These are phyloP conservation scores for Chenopodium formosanum DNA, from an alignment of 148 eudicot species.

Conservation along the genomic window DNA sequence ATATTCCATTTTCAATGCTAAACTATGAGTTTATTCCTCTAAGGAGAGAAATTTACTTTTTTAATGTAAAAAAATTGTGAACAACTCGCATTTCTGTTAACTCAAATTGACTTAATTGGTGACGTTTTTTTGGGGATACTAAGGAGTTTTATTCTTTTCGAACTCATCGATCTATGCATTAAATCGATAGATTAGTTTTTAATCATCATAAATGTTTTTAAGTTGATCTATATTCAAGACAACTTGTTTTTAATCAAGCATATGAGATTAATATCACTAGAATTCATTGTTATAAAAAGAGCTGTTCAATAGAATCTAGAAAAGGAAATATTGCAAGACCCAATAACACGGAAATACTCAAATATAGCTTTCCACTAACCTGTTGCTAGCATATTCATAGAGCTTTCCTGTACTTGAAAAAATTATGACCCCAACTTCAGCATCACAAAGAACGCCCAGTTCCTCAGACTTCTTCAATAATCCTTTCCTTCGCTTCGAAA, in stretches of 20 bases:
- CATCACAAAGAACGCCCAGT: constrained; percentile 57
- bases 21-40: too few species aligned
- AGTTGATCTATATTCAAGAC: background rate
- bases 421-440: constrained; percentile 56
- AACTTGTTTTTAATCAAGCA: background rate
- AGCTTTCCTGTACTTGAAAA: constrained; percentile 62
- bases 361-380: constrained; percentile 28
- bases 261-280: background rate
- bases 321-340: background rate
- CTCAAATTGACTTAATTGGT: too few species aligned
- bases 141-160: background rate
- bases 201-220: background rate
- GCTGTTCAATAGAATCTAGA: background rate
- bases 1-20: too few species aligned
- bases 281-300: background rate
- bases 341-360: background rate
- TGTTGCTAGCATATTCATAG: constrained; percentile 50
- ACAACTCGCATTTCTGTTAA: background rate
- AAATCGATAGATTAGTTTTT: background rate
- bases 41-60: too few species aligned
- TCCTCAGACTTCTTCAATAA: constrained; percentile 63
- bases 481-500: constrained; percentile 62
- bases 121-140: background rate
- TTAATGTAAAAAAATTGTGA: background rate
- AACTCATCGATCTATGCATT: background rate